phyloP scores from a whole-genome alignment of 768 basidiomycete species.

The Fistulinella prunicolor region DNA sequence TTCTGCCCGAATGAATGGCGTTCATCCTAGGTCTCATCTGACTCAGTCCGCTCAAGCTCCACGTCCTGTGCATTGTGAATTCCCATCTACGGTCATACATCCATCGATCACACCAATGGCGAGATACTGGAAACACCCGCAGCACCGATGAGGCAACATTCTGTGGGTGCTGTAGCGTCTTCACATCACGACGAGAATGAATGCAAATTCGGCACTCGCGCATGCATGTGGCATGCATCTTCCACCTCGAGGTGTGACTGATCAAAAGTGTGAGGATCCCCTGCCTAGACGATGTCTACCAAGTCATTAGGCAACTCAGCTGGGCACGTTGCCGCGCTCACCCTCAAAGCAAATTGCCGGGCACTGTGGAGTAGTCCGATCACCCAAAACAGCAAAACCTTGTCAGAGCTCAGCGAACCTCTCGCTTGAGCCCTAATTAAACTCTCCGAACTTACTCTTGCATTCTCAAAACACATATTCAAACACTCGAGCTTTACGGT shows the following conservation, averaged over 20 bases:
- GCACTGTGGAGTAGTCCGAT: conserved; percentile 25
- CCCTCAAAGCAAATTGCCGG: conserved; percentile 24
- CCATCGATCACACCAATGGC: conserved; percentile 19
- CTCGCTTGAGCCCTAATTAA: conserved; percentile 19
- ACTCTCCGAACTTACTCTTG: conserved; percentile 19
- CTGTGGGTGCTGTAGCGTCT: conserved; percentile 23
- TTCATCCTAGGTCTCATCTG: conserved; percentile 13
- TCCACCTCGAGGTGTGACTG: conserved; percentile 37
- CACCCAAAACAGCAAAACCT: conserved; percentile 25
- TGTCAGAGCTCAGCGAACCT: conserved; percentile 32
- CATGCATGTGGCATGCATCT: conserved; percentile 32
- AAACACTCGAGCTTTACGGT: conserved; percentile 7
- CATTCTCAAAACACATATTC: conserved; percentile 4
- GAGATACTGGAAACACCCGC: conserved; percentile 15
- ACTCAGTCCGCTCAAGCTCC: conserved; percentile 28
- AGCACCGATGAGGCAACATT: conserved; percentile 27
- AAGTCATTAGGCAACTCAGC: conserved; percentile 19
- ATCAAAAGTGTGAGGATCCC: conserved; percentile 31
- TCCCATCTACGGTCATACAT: conserved; percentile 8
- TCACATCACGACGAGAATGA: conserved; percentile 28
- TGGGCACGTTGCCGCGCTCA: conserved; percentile 18
- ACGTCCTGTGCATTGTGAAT: conserved; percentile 29
- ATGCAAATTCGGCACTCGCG: conserved; percentile 29
- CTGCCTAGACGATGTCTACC: conserved; percentile 3
- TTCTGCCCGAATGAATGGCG: conserved; percentile 18